Evolutionary conservation across 164 flowering plant genomes (phyloP).

Genomic region (Umbilicus rupestris): DNA sequence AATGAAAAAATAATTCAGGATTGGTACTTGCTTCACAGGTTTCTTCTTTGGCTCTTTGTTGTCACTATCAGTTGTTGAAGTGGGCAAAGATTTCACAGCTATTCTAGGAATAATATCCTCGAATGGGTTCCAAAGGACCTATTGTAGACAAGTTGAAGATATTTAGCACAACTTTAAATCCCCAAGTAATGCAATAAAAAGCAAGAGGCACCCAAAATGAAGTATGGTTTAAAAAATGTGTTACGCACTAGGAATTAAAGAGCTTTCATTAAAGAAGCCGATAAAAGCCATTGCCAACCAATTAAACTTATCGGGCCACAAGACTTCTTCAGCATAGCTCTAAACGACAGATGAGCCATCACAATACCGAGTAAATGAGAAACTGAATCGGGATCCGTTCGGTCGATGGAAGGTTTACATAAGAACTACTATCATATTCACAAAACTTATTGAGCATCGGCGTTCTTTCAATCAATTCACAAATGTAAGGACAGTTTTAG

Average conservation of each 20-base stretch:
- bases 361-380: background rate
- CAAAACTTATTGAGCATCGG: background rate
- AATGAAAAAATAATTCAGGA: background rate
- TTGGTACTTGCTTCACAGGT: slow-evolving; percentile 62
- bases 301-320: no score
- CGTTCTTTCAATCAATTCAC: background rate
- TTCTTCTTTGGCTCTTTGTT: slow-evolving; percentile 57
- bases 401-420: background rate
- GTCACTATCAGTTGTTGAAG: slow-evolving; percentile 28
- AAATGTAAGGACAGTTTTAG: background rate
- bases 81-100: slow-evolving; percentile 24
- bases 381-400: background rate
- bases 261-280: background rate
- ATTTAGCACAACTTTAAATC: background rate
- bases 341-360: background rate
- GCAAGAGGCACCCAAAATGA: no score
- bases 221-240: no score
- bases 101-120: slow-evolving; percentile 86
- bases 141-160: slow-evolving; percentile 11
- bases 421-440: background rate
- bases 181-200: no score
- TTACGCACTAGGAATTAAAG: background rate
- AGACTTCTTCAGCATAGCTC: background rate
- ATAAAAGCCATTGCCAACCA: no score
- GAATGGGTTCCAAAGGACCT: slow-evolving; percentile 98